These are phyloP conservation scores for Eutrema japonicum DNA, from an alignment of 345 rosid genomes.

Conservation along the genomic window DNA sequence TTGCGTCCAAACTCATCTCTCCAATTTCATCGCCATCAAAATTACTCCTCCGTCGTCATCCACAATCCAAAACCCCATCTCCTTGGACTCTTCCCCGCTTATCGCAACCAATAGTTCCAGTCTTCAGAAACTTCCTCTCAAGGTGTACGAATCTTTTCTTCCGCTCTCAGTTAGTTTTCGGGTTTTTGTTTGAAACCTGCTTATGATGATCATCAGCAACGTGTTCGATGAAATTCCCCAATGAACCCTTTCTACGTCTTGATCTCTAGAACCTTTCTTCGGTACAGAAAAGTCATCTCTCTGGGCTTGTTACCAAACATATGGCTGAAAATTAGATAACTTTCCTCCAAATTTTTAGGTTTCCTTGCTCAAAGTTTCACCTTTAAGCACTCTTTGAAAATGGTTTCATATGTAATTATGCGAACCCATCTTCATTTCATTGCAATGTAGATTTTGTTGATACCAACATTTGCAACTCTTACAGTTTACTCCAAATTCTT, in stretches of 20 bases:
- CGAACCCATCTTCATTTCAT: background rate
- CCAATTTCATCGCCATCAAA: slow-evolving; percentile 47
- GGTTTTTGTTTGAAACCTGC: background rate
- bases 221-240: slow-evolving; percentile 62
- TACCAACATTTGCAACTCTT: slow-evolving; percentile 1
- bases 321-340: background rate
- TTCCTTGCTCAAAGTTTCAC: background rate
- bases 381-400: background rate
- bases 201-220: slow-evolving; percentile 31
- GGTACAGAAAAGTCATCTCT: background rate
- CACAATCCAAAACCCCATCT: slow-evolving; percentile 41
- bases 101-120: slow-evolving; percentile 32
- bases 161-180: background rate
- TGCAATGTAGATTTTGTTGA: slow-evolving; percentile 12
- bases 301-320: background rate
- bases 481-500: slow-evolving; percentile 4
- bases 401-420: background rate
- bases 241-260: slow-evolving; percentile 1
- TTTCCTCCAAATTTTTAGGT: background rate
- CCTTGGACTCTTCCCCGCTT: slow-evolving; percentile 47
- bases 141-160: slow-evolving; percentile 43
- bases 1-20: slow-evolving; percentile 61
- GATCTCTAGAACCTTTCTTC: background rate
- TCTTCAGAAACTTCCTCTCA: slow-evolving; percentile 43
- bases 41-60: slow-evolving; percentile 21